Evolutionary conservation across 2,329 filamentous ascomycete genomes (phyloP), one percentile per base, ranked within the genome.

Genomic region (Fusarium kyushuense): DNA sequence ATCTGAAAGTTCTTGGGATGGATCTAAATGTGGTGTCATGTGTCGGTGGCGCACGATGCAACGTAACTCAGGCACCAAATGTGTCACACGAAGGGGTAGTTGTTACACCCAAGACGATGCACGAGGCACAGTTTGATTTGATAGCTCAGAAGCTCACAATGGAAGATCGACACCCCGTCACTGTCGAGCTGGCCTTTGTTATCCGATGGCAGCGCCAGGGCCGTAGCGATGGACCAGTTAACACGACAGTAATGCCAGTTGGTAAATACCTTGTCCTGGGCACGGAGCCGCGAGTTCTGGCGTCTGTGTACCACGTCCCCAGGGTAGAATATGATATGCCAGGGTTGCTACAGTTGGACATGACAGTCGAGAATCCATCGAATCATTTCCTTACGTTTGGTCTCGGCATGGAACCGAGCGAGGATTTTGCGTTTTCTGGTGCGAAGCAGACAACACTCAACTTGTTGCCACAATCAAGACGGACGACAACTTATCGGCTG

Each of bases 341-440:
- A 54, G 57, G 73, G 13, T 74, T 87, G 11, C 67, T 86, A 43
- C 79, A 82, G 57, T 76, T 89, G 16, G 80, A 84, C 41, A 76
- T 88, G 76, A 93, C 89, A 5, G 89, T 99, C 58, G 96, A 99
- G 80, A 99, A 99, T 76, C 92, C 94, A 0, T 97, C 95, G 1
- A 91, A 90, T 77, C 96, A 99, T 78, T 96, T 97, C 79, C 86
- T 99, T 49, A 97, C 94, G 0, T 99, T 99, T 79, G 94, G 92
- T 30, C 79, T 98, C 48, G 89, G 85, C 27, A 97, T 99, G 94
- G 95, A 99, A 72, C 92, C 94, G 4, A 95, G 89, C 76, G 93
- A 97, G 68, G 88, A 93, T 54, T 98, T 98, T 79, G 95, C 94
- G 0, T 98, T 99, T 78, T 94, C 92, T 10, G 96, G 96, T 0